These are phyloP conservation scores for Candolleomyces eurysporus DNA, from an alignment of 768 basidiomycete species.

Conservation along the genomic window DNA sequence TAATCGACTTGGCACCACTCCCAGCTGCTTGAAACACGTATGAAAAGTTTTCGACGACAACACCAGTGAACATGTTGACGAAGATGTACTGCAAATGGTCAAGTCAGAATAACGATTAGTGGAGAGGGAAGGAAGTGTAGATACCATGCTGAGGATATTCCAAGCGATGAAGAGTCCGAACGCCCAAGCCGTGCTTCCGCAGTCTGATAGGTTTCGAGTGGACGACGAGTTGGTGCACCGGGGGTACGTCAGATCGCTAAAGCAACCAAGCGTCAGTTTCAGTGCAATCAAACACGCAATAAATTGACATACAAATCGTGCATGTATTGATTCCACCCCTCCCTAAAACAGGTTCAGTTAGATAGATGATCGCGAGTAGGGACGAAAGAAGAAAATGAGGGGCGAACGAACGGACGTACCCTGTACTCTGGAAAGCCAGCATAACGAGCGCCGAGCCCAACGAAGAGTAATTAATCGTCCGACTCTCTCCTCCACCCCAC, in stretches of 20 bases:
- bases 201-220: conserved; percentile 68
- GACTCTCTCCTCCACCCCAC: conserved; percentile 68
- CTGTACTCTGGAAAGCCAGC: conserved; percentile 90
- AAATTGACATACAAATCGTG: conserved; percentile 75
- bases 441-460: conserved; percentile 82
- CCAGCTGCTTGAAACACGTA: conserved; percentile 90
- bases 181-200: conserved; percentile 82
- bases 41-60: conserved; percentile 93
- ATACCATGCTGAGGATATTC: conserved; percentile 93
- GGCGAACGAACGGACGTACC: conserved; percentile 47
- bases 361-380: conserved; percentile 7
- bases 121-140: conserved; percentile 12
- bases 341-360: conserved; percentile 43
- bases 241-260: conserved; percentile 72
- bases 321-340: conserved; percentile 98
- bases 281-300: too few relatives aligned
- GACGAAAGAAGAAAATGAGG: neutral
- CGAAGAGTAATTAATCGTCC: conserved; percentile 74
- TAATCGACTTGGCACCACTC: conserved; percentile 77
- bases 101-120: neutral
- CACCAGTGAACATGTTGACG: conserved; percentile 93
- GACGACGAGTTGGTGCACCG: conserved; percentile 63
- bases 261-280: neutral
- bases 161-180: conserved; percentile 88
- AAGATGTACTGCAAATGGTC: conserved; percentile 75